Conservation (phyloP, 768 basidiomycete species). For the Amanita muscaria region DNA sequence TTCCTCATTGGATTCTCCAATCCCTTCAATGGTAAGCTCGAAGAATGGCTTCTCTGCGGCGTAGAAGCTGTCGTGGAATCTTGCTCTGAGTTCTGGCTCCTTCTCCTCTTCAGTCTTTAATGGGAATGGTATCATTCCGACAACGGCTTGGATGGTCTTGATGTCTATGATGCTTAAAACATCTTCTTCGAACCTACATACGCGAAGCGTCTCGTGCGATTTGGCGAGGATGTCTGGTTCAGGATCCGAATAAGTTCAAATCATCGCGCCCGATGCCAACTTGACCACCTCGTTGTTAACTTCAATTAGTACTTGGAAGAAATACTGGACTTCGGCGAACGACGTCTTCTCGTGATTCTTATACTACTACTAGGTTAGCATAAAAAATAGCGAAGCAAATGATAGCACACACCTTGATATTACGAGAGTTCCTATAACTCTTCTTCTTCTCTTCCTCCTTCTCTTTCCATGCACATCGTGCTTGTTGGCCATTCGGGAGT, state of each 20-base stretch:
- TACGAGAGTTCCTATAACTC: conserved; percentile 6
- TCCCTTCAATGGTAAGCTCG: no score
- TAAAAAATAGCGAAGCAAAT: no score
- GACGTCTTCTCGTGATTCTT: no score
- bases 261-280: not conserved
- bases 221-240: not conserved
- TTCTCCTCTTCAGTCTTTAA: no score
- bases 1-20: no score
- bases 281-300: conserved; percentile 1
- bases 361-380: no score
- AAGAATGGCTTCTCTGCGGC: no score
- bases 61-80: no score
- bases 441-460: not conserved
- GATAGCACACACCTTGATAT: conserved; percentile 5
- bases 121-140: not conserved
- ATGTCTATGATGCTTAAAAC: no score
- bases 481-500: conserved; percentile 16
- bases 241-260: conserved; percentile 2
- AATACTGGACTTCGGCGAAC: no score
- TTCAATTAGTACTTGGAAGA: not conserved
- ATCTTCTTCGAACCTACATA: conserved; percentile 3
- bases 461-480: conserved; percentile 13
- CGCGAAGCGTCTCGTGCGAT: not conserved
- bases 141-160: not conserved
- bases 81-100: no score